phyloP scores from a whole-genome alignment of 2,329 filamentous ascomycete genomes.

The Dothistroma septosporum region DNA sequence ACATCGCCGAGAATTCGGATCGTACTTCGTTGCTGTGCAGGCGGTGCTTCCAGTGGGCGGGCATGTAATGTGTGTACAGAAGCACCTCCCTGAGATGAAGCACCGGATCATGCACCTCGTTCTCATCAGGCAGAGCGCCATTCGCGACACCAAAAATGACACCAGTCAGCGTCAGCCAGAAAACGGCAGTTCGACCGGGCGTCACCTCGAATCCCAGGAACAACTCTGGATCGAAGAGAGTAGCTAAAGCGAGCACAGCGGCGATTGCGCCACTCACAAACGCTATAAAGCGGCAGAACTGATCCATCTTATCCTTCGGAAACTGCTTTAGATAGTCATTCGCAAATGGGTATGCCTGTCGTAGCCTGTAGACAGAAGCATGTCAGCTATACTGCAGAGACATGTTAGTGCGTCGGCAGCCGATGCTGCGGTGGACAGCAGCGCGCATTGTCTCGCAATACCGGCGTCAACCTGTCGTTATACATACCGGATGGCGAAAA shows the following conservation, averaged over 20 bases:
- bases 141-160: conserved; percentile 79
- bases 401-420: too few species aligned
- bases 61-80: conserved; percentile 87
- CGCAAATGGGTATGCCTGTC: conserved; percentile 93
- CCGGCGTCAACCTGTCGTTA: too few species aligned
- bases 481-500: conserved; percentile 61
- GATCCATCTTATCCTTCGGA: conserved; percentile 88
- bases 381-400: not conserved
- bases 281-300: conserved; percentile 75
- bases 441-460: too few species aligned
- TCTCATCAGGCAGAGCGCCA: conserved; percentile 78
- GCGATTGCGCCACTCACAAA: conserved; percentile 84
- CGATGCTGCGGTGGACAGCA: too few species aligned
- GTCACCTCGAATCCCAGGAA: conserved; percentile 92
- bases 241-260: conserved; percentile 77
- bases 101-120: conserved; percentile 84
- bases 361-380: conserved; percentile 49
- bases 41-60: conserved; percentile 79
- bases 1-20: conserved; percentile 81
- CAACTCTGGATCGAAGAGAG: conserved; percentile 83
- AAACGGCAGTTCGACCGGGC: conserved; percentile 79
- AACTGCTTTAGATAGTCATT: conserved; percentile 93
- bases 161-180: conserved; percentile 80
- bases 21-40: conserved; percentile 95
- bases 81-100: conserved; percentile 85